Base-by-base conservation (phyloP, 1,284 basidiomycete species). In the Anthracocystis panici-leucophaei region DNA sequence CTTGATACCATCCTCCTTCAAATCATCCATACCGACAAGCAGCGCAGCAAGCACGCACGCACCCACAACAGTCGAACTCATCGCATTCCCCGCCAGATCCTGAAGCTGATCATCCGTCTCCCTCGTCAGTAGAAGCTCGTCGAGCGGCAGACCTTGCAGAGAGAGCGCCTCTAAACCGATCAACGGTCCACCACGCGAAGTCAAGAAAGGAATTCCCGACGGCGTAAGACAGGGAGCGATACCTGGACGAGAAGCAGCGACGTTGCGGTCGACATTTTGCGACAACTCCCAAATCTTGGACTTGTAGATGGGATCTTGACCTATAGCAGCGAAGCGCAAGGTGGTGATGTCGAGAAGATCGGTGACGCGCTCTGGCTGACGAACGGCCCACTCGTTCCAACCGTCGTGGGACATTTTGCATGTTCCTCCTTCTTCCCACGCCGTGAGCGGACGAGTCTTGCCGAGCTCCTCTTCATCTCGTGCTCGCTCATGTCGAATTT, bases 111-210 rank as follows among this genome's bases (percentile, higher is more conserved):
- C 95, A 85, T 96, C 93, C 12, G 89, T 93, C 86, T 97, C 95
- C 62, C 94, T 91, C 1, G 95, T 97, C 49, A 97, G 88, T 8
- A 97, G 88, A 1, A 97, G 89, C 82, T 95, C 93, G 83, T 96
- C 92, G 40, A 97, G 91, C 0, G 95, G 95, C 45, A 97, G 89
- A 25, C 95, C 95, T 83, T 97, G 95, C 87, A 97, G 91, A 4
- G 93, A 92, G 25, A 97, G 88, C 0, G 95, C 95, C 84, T 97
- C 95, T 35, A 95, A 87, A 10, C 95, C 95, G 16, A 95, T 91
- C 90, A 97, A 92, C 3, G 95, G 95, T n/a, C 95, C 95, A 42
- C 95, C 95, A 55, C 95, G 93, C 81, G 93, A 94, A 31, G 95
- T 94, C 81, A 97, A 92, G 84, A 94, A 97, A 0, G 95, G 93